Conservation (phyloP, 169 alveolate species). For the Cryptosporidium tyzzeri region DNA sequence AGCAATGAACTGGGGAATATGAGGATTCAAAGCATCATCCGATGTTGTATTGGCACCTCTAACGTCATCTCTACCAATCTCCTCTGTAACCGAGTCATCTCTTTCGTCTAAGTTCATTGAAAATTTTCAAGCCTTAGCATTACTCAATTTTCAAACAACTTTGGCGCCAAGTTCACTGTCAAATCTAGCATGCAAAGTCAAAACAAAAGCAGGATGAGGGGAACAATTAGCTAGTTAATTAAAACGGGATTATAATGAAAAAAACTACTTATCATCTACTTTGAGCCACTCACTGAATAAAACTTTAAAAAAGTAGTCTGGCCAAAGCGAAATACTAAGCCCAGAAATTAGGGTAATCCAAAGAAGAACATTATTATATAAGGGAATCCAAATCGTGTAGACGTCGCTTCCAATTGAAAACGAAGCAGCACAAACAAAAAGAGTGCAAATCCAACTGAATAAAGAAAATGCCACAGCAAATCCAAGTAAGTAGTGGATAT, state of each 20-base stretch:
- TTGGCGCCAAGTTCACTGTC: slow-evolving; percentile 25
- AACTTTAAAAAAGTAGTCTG: slow-evolving; percentile 60
- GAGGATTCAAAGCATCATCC: slow-evolving; percentile 85
- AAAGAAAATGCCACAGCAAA: slow-evolving; percentile 56
- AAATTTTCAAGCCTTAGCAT: neutral
- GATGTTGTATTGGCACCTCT: neutral
- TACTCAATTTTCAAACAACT: neutral
- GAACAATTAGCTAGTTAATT: neutral
- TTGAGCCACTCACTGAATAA: slow-evolving; percentile 19
- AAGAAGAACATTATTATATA: slow-evolving; percentile 42
- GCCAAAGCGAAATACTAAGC: slow-evolving; percentile 64
- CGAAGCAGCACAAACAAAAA: slow-evolving; percentile 64
- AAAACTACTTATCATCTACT: slow-evolving; percentile 33
- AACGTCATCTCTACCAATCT: neutral
- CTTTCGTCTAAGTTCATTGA: neutral
- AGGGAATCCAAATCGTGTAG: slow-evolving; percentile 69
- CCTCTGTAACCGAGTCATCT: neutral
- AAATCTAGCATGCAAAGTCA: neutral
- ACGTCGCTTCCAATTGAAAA: slow-evolving; percentile 69
- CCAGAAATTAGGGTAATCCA: slow-evolving; percentile 64
- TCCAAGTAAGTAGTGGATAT: slow-evolving; percentile 63
- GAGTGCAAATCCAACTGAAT: slow-evolving; percentile 60
- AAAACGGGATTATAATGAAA: neutral
- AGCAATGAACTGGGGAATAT: slow-evolving; percentile 89
- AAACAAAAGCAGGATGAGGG: neutral